Evolutionary conservation across 768 basidiomycete species (phyloP).

Genomic region (Omphalotus guepiniiformis): DNA sequence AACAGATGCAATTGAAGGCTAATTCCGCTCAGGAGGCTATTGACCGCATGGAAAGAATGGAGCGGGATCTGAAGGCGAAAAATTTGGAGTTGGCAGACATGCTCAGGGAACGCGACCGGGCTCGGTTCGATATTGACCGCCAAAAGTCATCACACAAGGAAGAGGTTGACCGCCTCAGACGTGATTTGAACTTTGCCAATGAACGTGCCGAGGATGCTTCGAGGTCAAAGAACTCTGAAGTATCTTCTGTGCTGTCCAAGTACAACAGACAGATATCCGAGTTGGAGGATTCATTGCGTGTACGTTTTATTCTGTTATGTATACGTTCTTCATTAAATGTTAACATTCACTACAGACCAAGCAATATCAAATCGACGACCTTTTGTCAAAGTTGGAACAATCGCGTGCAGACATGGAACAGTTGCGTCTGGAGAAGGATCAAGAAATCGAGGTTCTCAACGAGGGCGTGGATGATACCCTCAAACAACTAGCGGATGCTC

Average conservation of each 20-base stretch:
- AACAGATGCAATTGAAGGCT: slow-evolving; percentile 95
- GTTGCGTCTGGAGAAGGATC: slow-evolving; percentile 91
- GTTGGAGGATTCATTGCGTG: slow-evolving; percentile 92
- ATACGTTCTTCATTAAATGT: slow-evolving; percentile 1
- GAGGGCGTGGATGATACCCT: slow-evolving; percentile 94
- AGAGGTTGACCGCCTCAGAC: slow-evolving; percentile 85
- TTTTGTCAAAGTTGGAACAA: slow-evolving; percentile 75
- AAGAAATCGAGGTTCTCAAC: slow-evolving; percentile 92
- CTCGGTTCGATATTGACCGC: slow-evolving; percentile 92
- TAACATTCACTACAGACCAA: slow-evolving; percentile 57
- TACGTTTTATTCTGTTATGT: slow-evolving; percentile 31
- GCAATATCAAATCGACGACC: slow-evolving; percentile 94
- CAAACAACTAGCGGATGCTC: slow-evolving; percentile 79
- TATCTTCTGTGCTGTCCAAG: slow-evolving; percentile 80
- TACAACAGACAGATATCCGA: slow-evolving; percentile 96
- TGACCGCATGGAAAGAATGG: slow-evolving; percentile 98
- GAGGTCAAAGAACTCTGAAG: slow-evolving; percentile 89
- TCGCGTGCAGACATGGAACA: slow-evolving; percentile 74
- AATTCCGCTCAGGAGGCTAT: slow-evolving; percentile 98
- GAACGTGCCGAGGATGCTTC: slow-evolving; percentile 96
- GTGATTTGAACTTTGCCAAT: slow-evolving; percentile 92
- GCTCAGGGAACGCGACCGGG: slow-evolving; percentile 95
- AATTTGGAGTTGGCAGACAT: slow-evolving; percentile 98
- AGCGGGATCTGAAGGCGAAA: slow-evolving; percentile 96
- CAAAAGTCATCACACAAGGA: slow-evolving; percentile 94